Percentiles rank a stretch among this genome's conserved stretches.
Evolutionary conservation across 1,139 yeast species (phyloP).

Genomic region (Yamadazyma sp.): DNA sequence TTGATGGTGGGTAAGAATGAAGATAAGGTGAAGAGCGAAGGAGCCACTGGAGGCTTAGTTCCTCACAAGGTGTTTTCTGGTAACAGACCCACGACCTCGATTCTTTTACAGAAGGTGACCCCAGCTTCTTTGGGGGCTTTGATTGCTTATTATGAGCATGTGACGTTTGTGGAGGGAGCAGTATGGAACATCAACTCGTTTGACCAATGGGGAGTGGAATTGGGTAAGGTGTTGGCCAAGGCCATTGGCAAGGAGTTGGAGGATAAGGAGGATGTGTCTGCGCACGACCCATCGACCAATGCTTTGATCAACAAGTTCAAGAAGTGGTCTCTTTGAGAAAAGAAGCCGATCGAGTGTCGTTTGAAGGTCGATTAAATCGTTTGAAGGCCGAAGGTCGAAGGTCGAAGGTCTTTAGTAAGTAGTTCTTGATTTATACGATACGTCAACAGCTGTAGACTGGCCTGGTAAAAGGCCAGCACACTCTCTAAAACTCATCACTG

Average conservation of each 20-base stretch:
- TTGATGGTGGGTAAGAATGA: constrained; percentile 93
- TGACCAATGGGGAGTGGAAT: constrained; percentile 99
- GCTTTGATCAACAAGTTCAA: constrained; percentile 93
- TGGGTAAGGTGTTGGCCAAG: constrained; percentile 97
- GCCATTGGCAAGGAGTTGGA: constrained; percentile 87
- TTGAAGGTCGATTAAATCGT: no score
- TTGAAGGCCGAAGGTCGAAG: no score
- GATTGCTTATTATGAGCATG: constrained; percentile 96
- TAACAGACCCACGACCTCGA: constrained; percentile 98
- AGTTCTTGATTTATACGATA: no score
- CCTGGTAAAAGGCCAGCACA: no score
- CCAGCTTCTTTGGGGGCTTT: constrained; percentile 95
- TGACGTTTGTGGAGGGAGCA: constrained; percentile 97
- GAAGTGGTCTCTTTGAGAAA: no score
- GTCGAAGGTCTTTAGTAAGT: no score
- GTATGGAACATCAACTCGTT: constrained; percentile 98
- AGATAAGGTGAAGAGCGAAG: constrained; percentile 83
- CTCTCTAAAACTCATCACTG: no score
- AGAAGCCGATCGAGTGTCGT: no score
- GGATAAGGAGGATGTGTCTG: constrained; percentile 50
- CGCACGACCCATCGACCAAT: constrained; percentile 90
- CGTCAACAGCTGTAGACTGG: no score
- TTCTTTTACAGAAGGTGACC: constrained; percentile 90
- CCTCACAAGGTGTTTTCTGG: constrained; percentile 97
- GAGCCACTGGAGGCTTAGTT: constrained; percentile 78